phyloP scores from a whole-genome alignment of 2,329 filamentous ascomycete species.

The Colletotrichum sojae region DNA sequence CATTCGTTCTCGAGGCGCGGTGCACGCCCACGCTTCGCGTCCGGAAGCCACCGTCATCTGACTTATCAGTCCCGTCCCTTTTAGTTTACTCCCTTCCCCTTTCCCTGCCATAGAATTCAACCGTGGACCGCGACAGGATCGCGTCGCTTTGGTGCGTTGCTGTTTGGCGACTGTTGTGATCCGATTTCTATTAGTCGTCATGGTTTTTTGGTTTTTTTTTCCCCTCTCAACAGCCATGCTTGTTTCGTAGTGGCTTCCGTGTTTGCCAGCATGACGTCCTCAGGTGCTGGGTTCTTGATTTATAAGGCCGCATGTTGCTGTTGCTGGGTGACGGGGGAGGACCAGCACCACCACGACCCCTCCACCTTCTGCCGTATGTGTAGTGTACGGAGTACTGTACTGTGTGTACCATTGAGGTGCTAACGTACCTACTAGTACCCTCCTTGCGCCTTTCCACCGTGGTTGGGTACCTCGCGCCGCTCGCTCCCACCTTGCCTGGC shows the following conservation, averaged over 20 bases:
- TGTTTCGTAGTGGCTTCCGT: neutral
- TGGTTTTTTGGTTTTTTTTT: neutral
- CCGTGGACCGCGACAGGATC: conserved; percentile 15
- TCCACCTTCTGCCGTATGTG: conserved; percentile 6
- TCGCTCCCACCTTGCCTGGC: neutral
- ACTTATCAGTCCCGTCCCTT: conserved; percentile 2
- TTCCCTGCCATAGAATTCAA: neutral
- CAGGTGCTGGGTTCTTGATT: conserved; percentile 22
- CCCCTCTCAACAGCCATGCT: neutral
- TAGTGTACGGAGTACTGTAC: neutral
- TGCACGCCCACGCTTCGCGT: conserved; percentile 24
- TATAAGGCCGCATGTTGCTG: conserved; percentile 28
- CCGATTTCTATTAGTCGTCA: too few relatives aligned
- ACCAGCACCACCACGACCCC: conserved; percentile 6
- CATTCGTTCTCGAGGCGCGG: conserved; percentile 33
- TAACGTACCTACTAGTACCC: neutral
- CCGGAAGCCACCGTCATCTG: conserved; percentile 33
- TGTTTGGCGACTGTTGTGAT: neutral
- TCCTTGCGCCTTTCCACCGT: conserved; percentile 5
- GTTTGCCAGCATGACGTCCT: conserved; percentile 35
- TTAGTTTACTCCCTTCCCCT: neutral
- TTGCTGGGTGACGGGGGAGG: conserved; percentile 37
- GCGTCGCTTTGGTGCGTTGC: conserved; percentile 1
- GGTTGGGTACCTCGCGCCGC: neutral
- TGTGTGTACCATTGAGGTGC: neutral